These are phyloP conservation scores for Plenodomus tracheiphilus DNA, from an alignment of 2,329 filamentous ascomycete species.

Conservation along the genomic window DNA sequence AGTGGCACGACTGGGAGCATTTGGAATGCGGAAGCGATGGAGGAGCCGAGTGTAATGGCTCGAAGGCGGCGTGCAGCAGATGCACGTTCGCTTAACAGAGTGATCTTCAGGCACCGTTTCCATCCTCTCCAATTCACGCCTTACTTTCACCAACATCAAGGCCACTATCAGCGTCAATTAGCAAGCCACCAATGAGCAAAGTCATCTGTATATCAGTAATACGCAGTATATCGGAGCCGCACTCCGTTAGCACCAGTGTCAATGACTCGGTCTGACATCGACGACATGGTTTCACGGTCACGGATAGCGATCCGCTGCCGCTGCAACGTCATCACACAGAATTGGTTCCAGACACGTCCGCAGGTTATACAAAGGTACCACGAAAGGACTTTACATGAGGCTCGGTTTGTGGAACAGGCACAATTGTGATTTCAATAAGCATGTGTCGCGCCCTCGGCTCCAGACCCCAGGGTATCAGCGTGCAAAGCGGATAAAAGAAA, in stretches of 20 bases:
- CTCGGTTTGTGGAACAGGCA: background rate
- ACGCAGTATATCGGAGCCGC: background rate
- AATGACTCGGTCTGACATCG: background rate
- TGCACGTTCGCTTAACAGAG: slow-evolving; percentile 16
- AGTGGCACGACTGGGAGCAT: slow-evolving; percentile 15
- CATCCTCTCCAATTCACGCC: background rate
- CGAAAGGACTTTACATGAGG: background rate
- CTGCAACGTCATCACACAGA: background rate
- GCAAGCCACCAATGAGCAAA: no score
- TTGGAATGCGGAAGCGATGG: slow-evolving; percentile 7
- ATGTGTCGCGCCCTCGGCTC: background rate
- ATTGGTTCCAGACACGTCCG: background rate
- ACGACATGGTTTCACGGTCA: background rate
- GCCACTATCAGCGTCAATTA: background rate
- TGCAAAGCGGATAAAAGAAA: slow-evolving; percentile 1
- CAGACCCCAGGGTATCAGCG: slow-evolving; percentile 1
- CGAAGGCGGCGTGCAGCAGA: slow-evolving; percentile 9
- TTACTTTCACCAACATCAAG: background rate
- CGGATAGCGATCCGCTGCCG: background rate
- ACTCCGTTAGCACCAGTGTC: background rate
- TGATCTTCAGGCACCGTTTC: slow-evolving; percentile 19
- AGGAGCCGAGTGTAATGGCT: slow-evolving; percentile 8
- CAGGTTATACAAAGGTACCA: background rate
- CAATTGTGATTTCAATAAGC: background rate
- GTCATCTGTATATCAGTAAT: no score